Conservation (phyloP, 129 eudicot species). For the Artemisia tridentata region DNA sequence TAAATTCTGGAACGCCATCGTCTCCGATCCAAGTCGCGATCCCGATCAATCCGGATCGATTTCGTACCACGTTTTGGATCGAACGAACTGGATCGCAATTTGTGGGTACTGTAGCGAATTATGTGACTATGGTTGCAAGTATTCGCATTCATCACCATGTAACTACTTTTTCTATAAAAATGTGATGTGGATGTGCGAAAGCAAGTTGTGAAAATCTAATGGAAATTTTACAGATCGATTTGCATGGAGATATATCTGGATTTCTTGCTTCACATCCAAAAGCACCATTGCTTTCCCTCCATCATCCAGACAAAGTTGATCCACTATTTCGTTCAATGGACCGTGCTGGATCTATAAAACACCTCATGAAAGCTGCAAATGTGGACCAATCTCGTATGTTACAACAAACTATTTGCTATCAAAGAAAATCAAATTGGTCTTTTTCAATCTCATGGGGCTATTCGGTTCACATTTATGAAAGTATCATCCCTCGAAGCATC, state of each 20-base stretch:
- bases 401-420: neutral
- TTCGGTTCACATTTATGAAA: neutral
- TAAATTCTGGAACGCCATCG: too few species aligned
- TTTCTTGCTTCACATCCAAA: neutral
- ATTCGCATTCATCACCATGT: too few species aligned
- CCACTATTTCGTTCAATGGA: neutral
- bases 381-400: neutral
- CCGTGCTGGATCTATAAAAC: neutral
- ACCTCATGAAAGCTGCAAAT: constrained; percentile 1
- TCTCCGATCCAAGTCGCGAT: too few species aligned
- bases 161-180: too few species aligned
- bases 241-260: neutral
- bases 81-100: too few species aligned
- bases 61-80: too few species aligned
- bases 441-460: neutral
- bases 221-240: neutral
- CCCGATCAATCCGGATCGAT: too few species aligned
- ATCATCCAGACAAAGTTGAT: neutral
- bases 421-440: neutral
- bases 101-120: too few species aligned
- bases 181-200: too few species aligned
- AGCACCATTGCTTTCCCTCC: neutral
- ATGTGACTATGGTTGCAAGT: too few species aligned
- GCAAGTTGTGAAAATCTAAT: too few species aligned
- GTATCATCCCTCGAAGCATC: neutral